Evolutionary conservation across 306 rosid genomes (phyloP).

Genomic region (Castanea crenata): DNA sequence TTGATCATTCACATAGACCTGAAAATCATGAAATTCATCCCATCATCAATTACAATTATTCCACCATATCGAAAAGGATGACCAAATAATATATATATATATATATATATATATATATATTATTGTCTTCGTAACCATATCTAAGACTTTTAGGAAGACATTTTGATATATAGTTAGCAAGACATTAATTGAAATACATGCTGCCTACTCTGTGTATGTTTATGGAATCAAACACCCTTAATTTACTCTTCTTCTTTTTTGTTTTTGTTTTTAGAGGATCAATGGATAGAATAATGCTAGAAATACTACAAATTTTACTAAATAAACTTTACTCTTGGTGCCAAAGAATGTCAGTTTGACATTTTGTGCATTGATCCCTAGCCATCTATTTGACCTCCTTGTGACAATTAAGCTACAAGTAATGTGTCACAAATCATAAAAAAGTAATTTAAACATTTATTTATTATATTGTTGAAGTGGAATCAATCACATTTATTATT

Average conservation of each 20-base stretch:
- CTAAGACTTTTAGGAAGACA: neutral
- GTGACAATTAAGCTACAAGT: too few species aligned
- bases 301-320: too few species aligned
- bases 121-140: neutral
- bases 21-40: conserved; percentile 8
- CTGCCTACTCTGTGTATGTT: neutral
- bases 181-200: neutral
- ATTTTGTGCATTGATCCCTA: too few species aligned
- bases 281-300: too few species aligned
- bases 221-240: neutral
- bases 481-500: too few species aligned
- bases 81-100: neutral
- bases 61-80: neutral
- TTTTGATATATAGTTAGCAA: neutral
- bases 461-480: too few species aligned
- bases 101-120: neutral
- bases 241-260: neutral
- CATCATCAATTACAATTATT: neutral
- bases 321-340: too few species aligned
- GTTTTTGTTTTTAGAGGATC: too few species aligned
- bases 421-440: too few species aligned
- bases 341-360: too few species aligned
- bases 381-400: too few species aligned
- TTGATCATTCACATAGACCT: conserved; percentile 92
- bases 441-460: too few species aligned